Conservation (phyloP, 2,329 filamentous ascomycete species). For the Emergomyces orientalis region DNA sequence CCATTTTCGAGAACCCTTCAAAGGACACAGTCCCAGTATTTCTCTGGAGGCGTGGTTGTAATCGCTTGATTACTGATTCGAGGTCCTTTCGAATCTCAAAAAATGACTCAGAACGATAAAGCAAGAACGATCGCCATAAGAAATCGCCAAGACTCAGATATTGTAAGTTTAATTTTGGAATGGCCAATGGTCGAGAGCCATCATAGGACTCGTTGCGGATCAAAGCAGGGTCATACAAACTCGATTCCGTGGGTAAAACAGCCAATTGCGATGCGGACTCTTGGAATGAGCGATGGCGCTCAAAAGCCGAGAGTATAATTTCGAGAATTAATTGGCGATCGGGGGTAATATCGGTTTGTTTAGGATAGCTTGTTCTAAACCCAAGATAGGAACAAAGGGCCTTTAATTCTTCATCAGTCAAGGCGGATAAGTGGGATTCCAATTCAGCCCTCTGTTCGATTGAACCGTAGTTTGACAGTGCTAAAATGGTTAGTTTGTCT, state of each 20-base stretch:
- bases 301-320: slow-evolving; percentile 63
- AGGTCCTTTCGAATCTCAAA: slow-evolving; percentile 90
- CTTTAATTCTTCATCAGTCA: slow-evolving; percentile 66
- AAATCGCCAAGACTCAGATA: slow-evolving; percentile 94
- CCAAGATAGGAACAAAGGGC: slow-evolving; percentile 61
- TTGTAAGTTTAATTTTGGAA: slow-evolving; percentile 91
- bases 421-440: slow-evolving; percentile 59
- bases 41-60: slow-evolving; percentile 59
- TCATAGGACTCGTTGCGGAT: slow-evolving; percentile 78
- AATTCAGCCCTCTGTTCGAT: slow-evolving; percentile 75
- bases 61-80: slow-evolving; percentile 66
- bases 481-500: slow-evolving; percentile 81
- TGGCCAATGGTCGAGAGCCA: slow-evolving; percentile 73
- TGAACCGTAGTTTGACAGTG: slow-evolving; percentile 83
- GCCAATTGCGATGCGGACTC: slow-evolving; percentile 62
- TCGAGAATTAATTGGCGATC: slow-evolving; percentile 47
- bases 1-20: slow-evolving; percentile 83
- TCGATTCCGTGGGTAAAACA: slow-evolving; percentile 71
- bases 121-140: slow-evolving; percentile 82
- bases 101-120: slow-evolving; percentile 85
- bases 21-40: slow-evolving; percentile 61
- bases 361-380: slow-evolving; percentile 75
- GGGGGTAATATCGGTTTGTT: slow-evolving; percentile 57
- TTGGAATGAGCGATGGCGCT: slow-evolving; percentile 72
- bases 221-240: slow-evolving; percentile 69